phyloP scores from a whole-genome alignment of 2,329 filamentous ascomycete genomes.

The Arthroderma sp. region DNA sequence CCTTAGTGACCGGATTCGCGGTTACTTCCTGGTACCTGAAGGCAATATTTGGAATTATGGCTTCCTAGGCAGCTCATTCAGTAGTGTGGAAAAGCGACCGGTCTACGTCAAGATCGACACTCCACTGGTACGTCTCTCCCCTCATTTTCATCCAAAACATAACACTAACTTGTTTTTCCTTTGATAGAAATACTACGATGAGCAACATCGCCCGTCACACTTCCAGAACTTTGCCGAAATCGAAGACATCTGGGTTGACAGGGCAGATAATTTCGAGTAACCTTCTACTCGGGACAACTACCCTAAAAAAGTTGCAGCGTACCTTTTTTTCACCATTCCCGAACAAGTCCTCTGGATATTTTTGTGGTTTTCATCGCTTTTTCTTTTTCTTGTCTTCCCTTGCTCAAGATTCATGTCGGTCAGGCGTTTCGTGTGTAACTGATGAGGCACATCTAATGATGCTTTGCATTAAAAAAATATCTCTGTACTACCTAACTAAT shows the following conservation, averaged over 20 bases:
- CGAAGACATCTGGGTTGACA: slow-evolving; percentile 92
- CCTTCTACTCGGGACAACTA: slow-evolving; percentile 1
- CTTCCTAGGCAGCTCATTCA: slow-evolving; percentile 88
- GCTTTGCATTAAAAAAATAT: no score
- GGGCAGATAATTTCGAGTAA: slow-evolving; percentile 85
- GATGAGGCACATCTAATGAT: no score
- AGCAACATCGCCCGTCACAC: slow-evolving; percentile 80
- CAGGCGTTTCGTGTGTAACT: no score
- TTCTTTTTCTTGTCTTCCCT: not conserved
- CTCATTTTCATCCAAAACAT: not conserved
- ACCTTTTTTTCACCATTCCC: slow-evolving; percentile 7
- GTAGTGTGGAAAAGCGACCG: slow-evolving; percentile 75
- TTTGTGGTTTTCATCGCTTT: not conserved
- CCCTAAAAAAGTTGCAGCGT: slow-evolving; percentile 12
- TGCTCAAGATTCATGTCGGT: no score
- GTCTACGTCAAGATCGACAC: slow-evolving; percentile 91
- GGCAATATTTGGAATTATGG: slow-evolving; percentile 91
- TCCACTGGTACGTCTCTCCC: slow-evolving; percentile 38
- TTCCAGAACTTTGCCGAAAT: slow-evolving; percentile 96
- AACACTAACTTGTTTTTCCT: slow-evolving; percentile 7
- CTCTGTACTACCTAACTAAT: no score
- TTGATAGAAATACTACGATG: slow-evolving; percentile 64
- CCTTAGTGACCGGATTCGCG: slow-evolving; percentile 82
- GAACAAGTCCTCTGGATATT: not conserved
- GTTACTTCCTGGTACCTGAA: slow-evolving; percentile 92